Percentiles rank a stretch among this genome's conserved stretches.
Conservation (phyloP, 2,329 filamentous ascomycete species). For the Nothophoma quercina region DNA sequence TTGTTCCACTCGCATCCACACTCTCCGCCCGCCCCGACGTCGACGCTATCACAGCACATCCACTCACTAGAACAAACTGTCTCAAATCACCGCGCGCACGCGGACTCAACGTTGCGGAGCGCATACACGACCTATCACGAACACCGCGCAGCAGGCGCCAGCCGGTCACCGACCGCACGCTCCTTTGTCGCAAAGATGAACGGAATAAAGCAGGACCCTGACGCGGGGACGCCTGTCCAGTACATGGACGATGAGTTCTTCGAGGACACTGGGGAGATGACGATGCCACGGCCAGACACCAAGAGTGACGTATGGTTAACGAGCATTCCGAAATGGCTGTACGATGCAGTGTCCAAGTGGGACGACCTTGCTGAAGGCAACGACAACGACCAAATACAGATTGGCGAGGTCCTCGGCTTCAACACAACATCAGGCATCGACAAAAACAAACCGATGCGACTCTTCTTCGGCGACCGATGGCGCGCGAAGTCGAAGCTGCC, state of each 20-base stretch:
- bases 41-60: not conserved
- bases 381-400: conserved; percentile 49
- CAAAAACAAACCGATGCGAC: conserved; percentile 62
- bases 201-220: conserved; percentile 51
- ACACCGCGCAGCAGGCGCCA: conserved; percentile 12
- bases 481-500: conserved; percentile 77
- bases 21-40: not conserved
- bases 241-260: conserved; percentile 53
- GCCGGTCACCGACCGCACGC: not conserved
- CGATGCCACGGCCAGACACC: conserved; percentile 37
- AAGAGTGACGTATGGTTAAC: conserved; percentile 47
- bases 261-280: conserved; percentile 55
- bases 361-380: conserved; percentile 44
- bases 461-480: conserved; percentile 71
- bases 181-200: conserved; percentile 40
- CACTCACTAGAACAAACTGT: not conserved
- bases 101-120: not conserved
- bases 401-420: conserved; percentile 46
- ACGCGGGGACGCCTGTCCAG: conserved; percentile 38
- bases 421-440: conserved; percentile 37
- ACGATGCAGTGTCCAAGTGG: conserved; percentile 47
- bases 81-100: not conserved
- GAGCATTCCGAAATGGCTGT: conserved; percentile 51
- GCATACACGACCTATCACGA: not conserved
- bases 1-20: conserved; percentile 1